Conservation (phyloP, 2,329 filamentous ascomycete species). For the Bimuria novae-zelandiae region DNA sequence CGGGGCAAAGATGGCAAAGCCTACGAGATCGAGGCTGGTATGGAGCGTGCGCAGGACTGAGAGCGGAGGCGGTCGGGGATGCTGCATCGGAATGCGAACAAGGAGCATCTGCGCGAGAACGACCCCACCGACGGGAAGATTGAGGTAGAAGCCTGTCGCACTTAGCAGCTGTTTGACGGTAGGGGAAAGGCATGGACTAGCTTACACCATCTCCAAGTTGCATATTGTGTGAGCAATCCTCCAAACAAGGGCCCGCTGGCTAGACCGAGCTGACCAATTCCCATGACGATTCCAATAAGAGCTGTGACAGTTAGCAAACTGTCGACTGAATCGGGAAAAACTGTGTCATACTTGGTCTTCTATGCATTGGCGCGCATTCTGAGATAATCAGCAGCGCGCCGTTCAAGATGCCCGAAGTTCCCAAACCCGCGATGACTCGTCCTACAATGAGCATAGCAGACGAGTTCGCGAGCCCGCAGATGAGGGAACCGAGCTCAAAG, state of each 20-base stretch:
- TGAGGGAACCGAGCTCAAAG: constrained; percentile 10
- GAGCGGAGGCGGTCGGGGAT: not conserved
- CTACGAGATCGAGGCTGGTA: constrained; percentile 3
- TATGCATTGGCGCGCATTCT: constrained; percentile 3
- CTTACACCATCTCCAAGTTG: constrained; percentile 11
- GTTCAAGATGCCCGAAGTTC: constrained; percentile 8
- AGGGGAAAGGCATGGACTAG: not conserved
- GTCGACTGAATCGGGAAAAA: not conserved
- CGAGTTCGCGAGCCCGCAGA: constrained; percentile 6
- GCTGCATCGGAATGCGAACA: not conserved
- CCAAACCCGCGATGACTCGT: constrained; percentile 10
- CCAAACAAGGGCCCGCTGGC: constrained; percentile 9
- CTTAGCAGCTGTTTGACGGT: not conserved
- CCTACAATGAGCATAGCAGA: constrained; percentile 11
- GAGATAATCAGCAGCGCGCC: constrained; percentile 5
- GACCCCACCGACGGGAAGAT: constrained; percentile 1
- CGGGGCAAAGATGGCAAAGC: constrained; percentile 18
- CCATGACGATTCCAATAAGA: not conserved
- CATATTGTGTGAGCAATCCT: constrained; percentile 4
- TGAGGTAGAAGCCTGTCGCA: not conserved
- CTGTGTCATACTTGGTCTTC: not conserved
- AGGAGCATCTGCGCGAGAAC: not conserved
- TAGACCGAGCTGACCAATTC: not conserved
- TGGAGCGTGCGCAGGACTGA: not conserved
- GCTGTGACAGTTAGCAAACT: not conserved